Evolutionary conservation across 345 rosid genomes (phyloP).

Genomic region (Eucalyptus dawsonii): DNA sequence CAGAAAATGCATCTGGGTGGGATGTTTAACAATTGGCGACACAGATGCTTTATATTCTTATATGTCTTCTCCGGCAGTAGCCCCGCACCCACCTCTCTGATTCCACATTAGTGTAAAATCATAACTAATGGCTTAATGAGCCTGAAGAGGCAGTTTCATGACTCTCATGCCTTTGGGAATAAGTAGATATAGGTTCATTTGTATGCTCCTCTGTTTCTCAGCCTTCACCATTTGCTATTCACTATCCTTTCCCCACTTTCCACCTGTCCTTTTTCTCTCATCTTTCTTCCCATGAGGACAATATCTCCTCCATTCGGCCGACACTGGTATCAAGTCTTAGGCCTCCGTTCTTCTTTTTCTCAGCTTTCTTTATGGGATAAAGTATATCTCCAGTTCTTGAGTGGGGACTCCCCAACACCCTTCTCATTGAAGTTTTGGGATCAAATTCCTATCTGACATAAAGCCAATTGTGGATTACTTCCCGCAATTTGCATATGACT

Average conservation of each 20-base stretch:
- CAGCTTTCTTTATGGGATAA: background rate
- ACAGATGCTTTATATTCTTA: background rate
- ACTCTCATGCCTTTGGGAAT: background rate
- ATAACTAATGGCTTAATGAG: background rate
- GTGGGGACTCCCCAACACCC: background rate
- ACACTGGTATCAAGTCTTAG: background rate
- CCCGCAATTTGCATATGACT: background rate
- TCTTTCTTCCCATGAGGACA: background rate
- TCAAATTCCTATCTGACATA: constrained; percentile 2
- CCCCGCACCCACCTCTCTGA: background rate
- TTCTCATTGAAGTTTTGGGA: background rate
- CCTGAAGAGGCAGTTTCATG: background rate
- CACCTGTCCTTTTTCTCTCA: background rate
- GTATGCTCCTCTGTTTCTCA: background rate
- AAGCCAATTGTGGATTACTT: constrained; percentile 20
- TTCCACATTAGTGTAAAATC: background rate
- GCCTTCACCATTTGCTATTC: background rate
- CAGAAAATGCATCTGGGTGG: background rate
- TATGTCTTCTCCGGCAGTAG: background rate
- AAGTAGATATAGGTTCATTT: background rate
- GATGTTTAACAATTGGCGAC: background rate
- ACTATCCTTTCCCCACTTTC: background rate
- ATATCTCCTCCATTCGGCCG: background rate
- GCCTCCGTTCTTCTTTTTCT: background rate
- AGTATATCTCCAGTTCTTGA: background rate